phyloP scores from a whole-genome alignment of 306 rosid genomes.

The Vicia faba region DNA sequence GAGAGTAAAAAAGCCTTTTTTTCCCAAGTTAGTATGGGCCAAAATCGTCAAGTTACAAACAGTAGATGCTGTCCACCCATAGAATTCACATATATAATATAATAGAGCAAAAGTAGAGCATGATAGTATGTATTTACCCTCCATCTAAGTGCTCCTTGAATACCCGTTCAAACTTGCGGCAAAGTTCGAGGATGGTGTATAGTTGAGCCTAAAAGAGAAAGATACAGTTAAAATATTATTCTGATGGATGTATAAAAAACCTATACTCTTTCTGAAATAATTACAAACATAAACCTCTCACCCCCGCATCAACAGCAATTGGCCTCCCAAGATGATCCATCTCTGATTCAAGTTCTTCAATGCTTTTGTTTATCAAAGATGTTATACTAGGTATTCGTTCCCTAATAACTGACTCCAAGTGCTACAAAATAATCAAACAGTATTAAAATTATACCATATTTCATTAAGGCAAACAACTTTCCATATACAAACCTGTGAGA shows the following conservation, averaged over 20 bases:
- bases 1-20: background rate
- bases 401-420: conserved; percentile 83
- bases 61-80: background rate
- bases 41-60: conserved; percentile 22
- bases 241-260: conserved; percentile 18
- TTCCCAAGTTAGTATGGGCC: background rate
- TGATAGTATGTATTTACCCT: conserved; percentile 59
- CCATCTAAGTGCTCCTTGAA: conserved; percentile 99
- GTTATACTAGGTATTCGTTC: conserved; percentile 85
- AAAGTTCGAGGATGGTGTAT: conserved; percentile 89
- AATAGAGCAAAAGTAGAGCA: conserved; percentile 21
- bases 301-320: conserved; percentile 93
- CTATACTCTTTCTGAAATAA: conserved; percentile 12
- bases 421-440: conserved; percentile 55
- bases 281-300: conserved; percentile 46
- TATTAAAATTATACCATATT: conserved; percentile 30
- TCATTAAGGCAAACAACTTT: conserved; percentile 4
- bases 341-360: conserved; percentile 94
- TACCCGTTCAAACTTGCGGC: conserved; percentile 91
- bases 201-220: conserved; percentile 73
- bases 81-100: conserved; percentile 26
- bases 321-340: conserved; percentile 96
- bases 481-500: conserved; percentile 70
- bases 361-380: conserved; percentile 88
- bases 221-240: conserved; percentile 4